Percentiles rank a stretch among this genome's conserved stretches.
Conservation (phyloP, 768 basidiomycete genomes). For the Naematelia encephala region DNA sequence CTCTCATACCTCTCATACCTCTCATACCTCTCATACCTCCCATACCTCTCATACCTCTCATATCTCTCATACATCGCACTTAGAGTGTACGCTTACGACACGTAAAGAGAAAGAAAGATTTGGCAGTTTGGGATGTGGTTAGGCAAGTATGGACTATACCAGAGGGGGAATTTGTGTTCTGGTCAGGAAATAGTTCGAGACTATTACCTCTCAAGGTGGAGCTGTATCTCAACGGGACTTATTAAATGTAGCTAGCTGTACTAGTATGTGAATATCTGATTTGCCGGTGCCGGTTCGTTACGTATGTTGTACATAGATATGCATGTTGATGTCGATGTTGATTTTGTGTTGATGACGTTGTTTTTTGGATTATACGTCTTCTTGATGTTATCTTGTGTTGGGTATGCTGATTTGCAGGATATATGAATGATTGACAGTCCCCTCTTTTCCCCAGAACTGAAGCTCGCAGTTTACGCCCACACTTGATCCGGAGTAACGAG, state of each 20-base stretch:
- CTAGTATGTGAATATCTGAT: too few species aligned
- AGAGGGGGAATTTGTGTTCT: slow-evolving; percentile 61
- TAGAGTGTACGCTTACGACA: background rate
- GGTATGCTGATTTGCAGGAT: too few species aligned
- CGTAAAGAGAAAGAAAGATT: slow-evolving; percentile 42
- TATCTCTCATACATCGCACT: background rate
- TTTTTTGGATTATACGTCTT: too few species aligned
- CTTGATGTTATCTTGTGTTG: too few species aligned
- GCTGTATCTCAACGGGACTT: slow-evolving; percentile 4
- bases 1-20: slow-evolving; percentile 2
- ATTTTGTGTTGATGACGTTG: too few species aligned
- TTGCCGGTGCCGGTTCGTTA: too few species aligned
- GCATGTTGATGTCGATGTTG: too few species aligned
- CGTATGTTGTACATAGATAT: too few species aligned
- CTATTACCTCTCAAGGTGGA: slow-evolving; percentile 18
- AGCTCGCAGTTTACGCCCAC: slow-evolving; percentile 50
- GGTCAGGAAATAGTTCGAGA: slow-evolving; percentile 56
- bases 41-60: slow-evolving; percentile 2
- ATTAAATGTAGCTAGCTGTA: too few species aligned
- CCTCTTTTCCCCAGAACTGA: too few species aligned
- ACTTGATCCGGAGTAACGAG: slow-evolving; percentile 50
- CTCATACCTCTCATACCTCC: slow-evolving; percentile 2
- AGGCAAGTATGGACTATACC: slow-evolving; percentile 76
- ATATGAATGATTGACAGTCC: too few species aligned
- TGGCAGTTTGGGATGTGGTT: slow-evolving; percentile 65